These are phyloP conservation scores for Spathaspora sp. DNA, from an alignment of 1,139 yeast species.

Conservation along the genomic window DNA sequence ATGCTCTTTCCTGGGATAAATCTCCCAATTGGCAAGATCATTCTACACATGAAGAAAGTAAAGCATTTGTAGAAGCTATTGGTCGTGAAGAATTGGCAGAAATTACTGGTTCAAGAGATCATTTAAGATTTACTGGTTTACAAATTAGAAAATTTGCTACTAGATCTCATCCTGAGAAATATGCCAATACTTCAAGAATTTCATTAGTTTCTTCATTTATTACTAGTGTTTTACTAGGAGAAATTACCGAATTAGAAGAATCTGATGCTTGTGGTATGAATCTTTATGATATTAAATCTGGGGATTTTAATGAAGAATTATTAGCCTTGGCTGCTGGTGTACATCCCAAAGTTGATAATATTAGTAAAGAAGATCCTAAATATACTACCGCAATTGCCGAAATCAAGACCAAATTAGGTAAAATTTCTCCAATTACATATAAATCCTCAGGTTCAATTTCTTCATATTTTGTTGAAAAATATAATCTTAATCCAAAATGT, in stretches of 20 bases:
- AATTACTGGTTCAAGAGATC: slow-evolving; percentile 84
- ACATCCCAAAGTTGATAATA: slow-evolving; percentile 37
- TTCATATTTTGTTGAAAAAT: slow-evolving; percentile 59
- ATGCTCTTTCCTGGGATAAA: slow-evolving; percentile 58
- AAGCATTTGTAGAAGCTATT: slow-evolving; percentile 56
- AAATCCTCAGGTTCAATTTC: slow-evolving; percentile 47
- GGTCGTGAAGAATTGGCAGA: slow-evolving; percentile 64
- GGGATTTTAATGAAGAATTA: slow-evolving; percentile 54
- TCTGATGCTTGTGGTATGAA: slow-evolving; percentile 95
- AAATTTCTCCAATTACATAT: slow-evolving; percentile 48
- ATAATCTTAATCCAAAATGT: slow-evolving; percentile 58
- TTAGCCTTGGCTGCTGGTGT: slow-evolving; percentile 52
- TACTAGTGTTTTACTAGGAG: slow-evolving; percentile 68
- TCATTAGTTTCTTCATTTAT: slow-evolving; percentile 79
- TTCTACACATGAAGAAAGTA: slow-evolving; percentile 71
- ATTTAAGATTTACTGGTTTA: slow-evolving; percentile 86
- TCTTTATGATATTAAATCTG: slow-evolving; percentile 62
- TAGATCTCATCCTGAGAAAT: slow-evolving; percentile 48
- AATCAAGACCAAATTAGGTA: slow-evolving; percentile 51
- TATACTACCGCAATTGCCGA: slow-evolving; percentile 32
- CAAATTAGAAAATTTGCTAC: slow-evolving; percentile 77
- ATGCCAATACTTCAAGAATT: slow-evolving; percentile 58
- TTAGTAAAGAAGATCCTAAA: slow-evolving; percentile 20
- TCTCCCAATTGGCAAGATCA: slow-evolving; percentile 98
- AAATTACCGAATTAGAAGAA: slow-evolving; percentile 65